Evolutionary conservation across 805 yeast species (phyloP).

Genomic region (Alloascoidea hylecoeti): DNA sequence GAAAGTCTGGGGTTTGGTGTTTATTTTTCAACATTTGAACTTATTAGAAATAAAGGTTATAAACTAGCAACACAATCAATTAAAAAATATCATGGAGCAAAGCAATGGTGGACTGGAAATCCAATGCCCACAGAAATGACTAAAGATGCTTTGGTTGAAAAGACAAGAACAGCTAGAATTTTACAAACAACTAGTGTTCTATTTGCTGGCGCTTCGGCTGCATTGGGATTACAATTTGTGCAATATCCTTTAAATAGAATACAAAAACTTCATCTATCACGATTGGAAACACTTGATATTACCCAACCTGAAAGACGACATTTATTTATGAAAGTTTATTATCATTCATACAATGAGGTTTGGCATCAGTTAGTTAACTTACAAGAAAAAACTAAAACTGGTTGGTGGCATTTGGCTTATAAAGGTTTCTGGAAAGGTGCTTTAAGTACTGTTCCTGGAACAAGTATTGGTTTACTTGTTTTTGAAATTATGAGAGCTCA

Average conservation of each 20-base stretch:
- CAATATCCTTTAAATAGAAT: conserved; percentile 76
- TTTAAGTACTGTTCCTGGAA: conserved; percentile 69
- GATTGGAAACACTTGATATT: conserved; percentile 70
- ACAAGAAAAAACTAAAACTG: conserved; percentile 33
- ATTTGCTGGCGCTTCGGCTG: conserved; percentile 81
- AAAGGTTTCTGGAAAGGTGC: conserved; percentile 68
- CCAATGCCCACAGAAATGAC: neutral
- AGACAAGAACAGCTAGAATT: conserved; percentile 12
- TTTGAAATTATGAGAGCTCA: conserved; percentile 63
- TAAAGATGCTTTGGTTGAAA: neutral
- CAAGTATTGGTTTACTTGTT: conserved; percentile 73
- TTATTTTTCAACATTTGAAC: conserved; percentile 71
- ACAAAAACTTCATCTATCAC: conserved; percentile 65
- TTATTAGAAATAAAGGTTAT: conserved; percentile 57
- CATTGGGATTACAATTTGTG: conserved; percentile 57
- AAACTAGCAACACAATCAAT: conserved; percentile 12
- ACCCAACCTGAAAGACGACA: conserved; percentile 20
- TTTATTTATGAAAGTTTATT: conserved; percentile 30
- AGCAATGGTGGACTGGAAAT: neutral
- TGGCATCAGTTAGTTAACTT: conserved; percentile 37
- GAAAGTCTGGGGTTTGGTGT: conserved; percentile 75
- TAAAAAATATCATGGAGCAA: neutral
- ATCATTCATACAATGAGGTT: conserved; percentile 68
- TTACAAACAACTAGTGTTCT: conserved; percentile 57
- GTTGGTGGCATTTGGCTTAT: conserved; percentile 58